Evolutionary conservation across 1,284 basidiomycete species (phyloP).

Genomic region (Phenoliferia sp.): DNA sequence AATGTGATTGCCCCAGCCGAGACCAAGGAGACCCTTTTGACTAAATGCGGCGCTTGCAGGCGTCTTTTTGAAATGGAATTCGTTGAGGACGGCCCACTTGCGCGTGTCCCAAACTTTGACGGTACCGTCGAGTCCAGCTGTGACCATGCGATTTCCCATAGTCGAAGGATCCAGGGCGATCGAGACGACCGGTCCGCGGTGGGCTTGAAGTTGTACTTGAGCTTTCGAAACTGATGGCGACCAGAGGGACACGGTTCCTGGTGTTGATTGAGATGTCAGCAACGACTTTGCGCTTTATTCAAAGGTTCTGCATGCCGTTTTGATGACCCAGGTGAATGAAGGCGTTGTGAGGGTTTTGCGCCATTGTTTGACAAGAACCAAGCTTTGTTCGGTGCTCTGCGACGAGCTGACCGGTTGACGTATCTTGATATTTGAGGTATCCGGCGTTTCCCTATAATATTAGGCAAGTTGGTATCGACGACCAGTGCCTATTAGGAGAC

Average conservation of each 20-base stretch:
- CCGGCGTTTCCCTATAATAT: constrained; percentile 70
- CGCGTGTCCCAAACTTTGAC: constrained; percentile 95
- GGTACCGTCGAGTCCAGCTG: constrained; percentile 76
- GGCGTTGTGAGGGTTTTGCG: constrained; percentile 86
- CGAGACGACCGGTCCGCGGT: constrained; percentile 78
- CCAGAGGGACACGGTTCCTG: constrained; percentile 85
- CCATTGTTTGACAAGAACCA: constrained; percentile 78
- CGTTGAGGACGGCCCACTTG: constrained; percentile 65
- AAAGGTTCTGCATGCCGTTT: constrained; percentile 50
- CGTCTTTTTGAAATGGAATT: constrained; percentile 39
- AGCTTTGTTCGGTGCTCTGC: constrained; percentile 86
- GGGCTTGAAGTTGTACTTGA: constrained; percentile 85
- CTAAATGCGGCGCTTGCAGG: constrained; percentile 46
- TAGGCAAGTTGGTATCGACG: background rate
- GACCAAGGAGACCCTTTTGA: constrained; percentile 74
- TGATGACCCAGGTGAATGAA: constrained; percentile 91
- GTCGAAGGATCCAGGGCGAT: constrained; percentile 73
- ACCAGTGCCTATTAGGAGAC: background rate
- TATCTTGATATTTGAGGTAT: constrained; percentile 94
- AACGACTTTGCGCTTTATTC: background rate
- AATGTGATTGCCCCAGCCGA: constrained; percentile 71
- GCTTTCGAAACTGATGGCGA: constrained; percentile 89
- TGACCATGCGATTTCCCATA: constrained; percentile 85
- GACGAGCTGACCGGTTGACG: constrained; percentile 83
- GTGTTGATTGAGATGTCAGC: background rate